phyloP scores from a whole-genome alignment of 345 rosid species.

The Cardamine chenopodiifolia region DNA sequence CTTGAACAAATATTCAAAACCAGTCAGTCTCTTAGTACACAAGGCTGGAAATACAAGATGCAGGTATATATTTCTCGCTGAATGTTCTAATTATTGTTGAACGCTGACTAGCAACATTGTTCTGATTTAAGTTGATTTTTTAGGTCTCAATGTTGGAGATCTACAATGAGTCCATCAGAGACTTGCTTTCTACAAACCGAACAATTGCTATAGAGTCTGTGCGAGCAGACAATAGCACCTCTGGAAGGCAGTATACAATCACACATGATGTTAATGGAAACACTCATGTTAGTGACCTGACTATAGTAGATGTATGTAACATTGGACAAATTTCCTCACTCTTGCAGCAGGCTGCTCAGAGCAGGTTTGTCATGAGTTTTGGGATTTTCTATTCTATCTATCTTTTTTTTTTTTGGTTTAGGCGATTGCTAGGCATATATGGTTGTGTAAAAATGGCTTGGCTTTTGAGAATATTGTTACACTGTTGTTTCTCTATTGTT shows the following conservation, averaged over 20 bases:
- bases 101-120: neutral
- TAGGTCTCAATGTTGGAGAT: slow-evolving; percentile 98
- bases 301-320: slow-evolving; percentile 80
- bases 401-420: neutral
- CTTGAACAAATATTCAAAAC: slow-evolving; percentile 82
- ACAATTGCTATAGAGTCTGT: slow-evolving; percentile 45
- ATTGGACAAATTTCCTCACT: slow-evolving; percentile 73
- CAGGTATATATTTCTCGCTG: slow-evolving; percentile 53
- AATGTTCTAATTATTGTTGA: slow-evolving; percentile 8
- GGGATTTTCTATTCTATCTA: neutral
- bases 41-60: slow-evolving; percentile 97
- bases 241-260: slow-evolving; percentile 78
- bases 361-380: slow-evolving; percentile 61
- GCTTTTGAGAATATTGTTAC: neutral
- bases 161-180: slow-evolving; percentile 88
- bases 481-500: neutral
- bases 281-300: slow-evolving; percentile 78
- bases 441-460: neutral
- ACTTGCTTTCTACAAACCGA: slow-evolving; percentile 61
- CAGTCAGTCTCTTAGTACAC: slow-evolving; percentile 68
- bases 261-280: slow-evolving; percentile 86
- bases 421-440: neutral
- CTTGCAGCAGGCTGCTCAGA: slow-evolving; percentile 79
- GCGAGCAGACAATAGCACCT: slow-evolving; percentile 53
- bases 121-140: neutral